Percentiles rank a stretch among this genome's conserved stretches.
Evolutionary conservation across 257 asterid species (phyloP).

Genomic region (Lavandula angustifolia): DNA sequence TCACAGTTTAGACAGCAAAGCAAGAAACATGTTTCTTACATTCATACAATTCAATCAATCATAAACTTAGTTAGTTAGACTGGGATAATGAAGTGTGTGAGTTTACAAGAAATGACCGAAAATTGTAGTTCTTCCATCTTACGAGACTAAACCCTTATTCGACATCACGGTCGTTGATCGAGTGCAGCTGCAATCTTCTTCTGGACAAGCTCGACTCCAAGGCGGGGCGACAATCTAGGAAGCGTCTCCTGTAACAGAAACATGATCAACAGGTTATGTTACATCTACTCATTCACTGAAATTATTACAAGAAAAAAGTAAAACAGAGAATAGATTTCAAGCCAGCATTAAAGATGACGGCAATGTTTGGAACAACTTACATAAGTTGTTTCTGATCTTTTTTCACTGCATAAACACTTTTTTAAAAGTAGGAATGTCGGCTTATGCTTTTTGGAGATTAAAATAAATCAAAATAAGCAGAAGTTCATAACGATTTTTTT

Average conservation of each 20-base stretch:
- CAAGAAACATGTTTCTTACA: not conserved
- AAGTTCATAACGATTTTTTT: too few species aligned
- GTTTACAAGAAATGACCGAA: not conserved
- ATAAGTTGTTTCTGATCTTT: too few species aligned
- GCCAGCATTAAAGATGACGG: not conserved
- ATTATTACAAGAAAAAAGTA: not conserved
- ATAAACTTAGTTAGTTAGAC: not conserved
- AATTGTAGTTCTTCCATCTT: not conserved
- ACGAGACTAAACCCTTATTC: not conserved
- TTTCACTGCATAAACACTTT: too few species aligned
- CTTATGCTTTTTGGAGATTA: too few species aligned
- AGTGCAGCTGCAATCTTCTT: constrained; percentile 79
- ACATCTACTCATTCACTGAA: not conserved
- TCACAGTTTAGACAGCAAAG: not conserved
- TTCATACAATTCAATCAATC: not conserved
- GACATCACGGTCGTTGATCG: constrained; percentile 24
- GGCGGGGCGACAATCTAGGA: constrained; percentile 92
- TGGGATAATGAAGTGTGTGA: not conserved
- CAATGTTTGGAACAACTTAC: too few species aligned
- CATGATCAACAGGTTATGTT: not conserved
- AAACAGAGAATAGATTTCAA: not conserved
- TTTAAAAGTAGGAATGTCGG: too few species aligned
- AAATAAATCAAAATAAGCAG: too few species aligned
- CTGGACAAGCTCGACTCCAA: constrained; percentile 70
- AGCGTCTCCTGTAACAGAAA: constrained; percentile 59